phyloP scores from a whole-genome alignment of 345 rosid species.

The Hibiscus mutabilis region DNA sequence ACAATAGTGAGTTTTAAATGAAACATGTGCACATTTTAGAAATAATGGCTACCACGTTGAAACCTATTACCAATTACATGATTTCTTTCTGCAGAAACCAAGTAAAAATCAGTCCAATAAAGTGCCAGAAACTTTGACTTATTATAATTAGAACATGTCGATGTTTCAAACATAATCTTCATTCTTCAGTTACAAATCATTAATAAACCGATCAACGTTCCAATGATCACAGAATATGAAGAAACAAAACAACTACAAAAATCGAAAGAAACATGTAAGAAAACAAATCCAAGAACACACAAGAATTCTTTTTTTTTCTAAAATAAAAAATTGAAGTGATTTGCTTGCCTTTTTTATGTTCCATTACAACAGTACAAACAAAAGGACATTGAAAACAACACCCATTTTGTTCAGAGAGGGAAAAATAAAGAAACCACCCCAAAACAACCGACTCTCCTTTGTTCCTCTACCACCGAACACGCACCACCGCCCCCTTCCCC shows the following conservation, averaged over 20 bases:
- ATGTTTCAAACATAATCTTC: neutral
- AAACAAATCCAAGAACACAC: neutral
- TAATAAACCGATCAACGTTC: neutral
- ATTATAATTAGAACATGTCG: neutral
- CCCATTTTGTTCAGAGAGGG: slow-evolving; percentile 2
- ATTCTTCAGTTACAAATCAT: neutral
- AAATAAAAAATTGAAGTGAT: neutral
- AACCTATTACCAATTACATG: neutral
- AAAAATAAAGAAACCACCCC: too few species aligned
- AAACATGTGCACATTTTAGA: too few species aligned
- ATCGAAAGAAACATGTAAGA: neutral
- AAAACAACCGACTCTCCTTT: slow-evolving; percentile 4
- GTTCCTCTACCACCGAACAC: slow-evolving; percentile 74
- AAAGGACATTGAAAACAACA: slow-evolving; percentile 16
- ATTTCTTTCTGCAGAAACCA: neutral
- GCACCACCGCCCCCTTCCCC: slow-evolving; percentile 17
- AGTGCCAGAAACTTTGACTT: neutral
- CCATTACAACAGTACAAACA: slow-evolving; percentile 3
- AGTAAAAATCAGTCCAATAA: neutral
- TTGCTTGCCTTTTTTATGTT: neutral
- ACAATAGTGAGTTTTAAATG: slow-evolving; percentile 1
- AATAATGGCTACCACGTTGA: too few species aligned
- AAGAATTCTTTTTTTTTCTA: too few species aligned
- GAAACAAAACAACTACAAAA: neutral
- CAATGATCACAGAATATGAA: neutral